Evolutionary conservation across 179 eudicot genomes (phyloP), one percentile per base, ranked within the genome.

Genomic region (Spergularia azorica): DNA sequence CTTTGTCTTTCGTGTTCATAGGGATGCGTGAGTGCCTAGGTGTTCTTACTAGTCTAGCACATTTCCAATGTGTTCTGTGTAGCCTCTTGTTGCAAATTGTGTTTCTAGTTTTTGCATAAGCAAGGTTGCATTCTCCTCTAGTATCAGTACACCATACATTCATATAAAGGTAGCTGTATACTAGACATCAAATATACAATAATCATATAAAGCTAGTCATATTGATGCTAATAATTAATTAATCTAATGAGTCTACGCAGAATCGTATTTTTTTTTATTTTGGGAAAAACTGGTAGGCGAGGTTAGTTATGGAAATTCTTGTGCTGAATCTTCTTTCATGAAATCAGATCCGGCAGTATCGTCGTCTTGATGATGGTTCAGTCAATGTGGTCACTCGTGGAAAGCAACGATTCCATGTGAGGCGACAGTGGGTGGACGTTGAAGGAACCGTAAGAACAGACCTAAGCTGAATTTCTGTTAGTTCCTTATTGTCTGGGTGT

Each of bases 301-400:
- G 52, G 13, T 56, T 71, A 39, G 60, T 67, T 36, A 60, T 67
- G 36, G 41, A 76, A 43, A 51, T 43, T 26, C 11, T 39, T 39
- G 2, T 32, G 43, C 21, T 63, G 36, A 72, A 32, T 36, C 2
- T 11, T 73, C 16, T 70, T 54, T 41, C 73, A 65, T 64, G 59
- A 66, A 58, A 79, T 74, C 88, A 95, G 98, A 91, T 95, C 83
- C 92, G 91, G 76, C 95, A 91, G 73, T 85, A 85, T 57, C 86
- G 89, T 75, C 86, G 90, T 65, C 84, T 93, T 80, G 97, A 93
- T 62, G 98, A 95, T 91, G 97, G 98, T 81, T 89, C 98, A 39
- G 81, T 93, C 75, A 95, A 93, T 83, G 87, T 95, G 73, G 89
- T 95, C 73, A 87, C 97, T 66, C 93, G 95, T 72, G 98, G 98